phyloP scores from a whole-genome alignment of 2,329 filamentous ascomycete genomes.

The Sporothrix pallida region DNA sequence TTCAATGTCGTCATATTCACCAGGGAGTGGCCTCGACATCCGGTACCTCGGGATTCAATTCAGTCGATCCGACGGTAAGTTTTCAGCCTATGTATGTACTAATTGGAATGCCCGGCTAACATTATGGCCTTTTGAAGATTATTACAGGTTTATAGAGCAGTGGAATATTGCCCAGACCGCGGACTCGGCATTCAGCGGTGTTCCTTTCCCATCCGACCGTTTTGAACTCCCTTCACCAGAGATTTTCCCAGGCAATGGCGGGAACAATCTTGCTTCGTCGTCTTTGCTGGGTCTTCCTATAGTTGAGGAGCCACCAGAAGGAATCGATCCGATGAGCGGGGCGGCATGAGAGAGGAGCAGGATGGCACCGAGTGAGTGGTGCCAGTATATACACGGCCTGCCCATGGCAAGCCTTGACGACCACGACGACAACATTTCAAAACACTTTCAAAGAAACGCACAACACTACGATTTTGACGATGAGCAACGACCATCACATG shows the following conservation, averaged over 20 bases:
- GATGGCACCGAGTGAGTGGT: no score
- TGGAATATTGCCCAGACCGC: conserved; percentile 55
- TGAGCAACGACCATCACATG: conserved; percentile 28
- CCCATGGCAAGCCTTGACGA: neutral
- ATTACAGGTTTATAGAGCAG: conserved; percentile 53
- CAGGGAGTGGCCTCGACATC: conserved; percentile 48
- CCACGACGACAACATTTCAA: neutral
- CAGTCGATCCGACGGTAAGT: conserved; percentile 54
- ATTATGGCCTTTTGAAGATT: conserved; percentile 45
- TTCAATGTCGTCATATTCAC: conserved; percentile 35
- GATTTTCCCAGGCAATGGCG: conserved; percentile 45
- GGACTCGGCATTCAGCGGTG: conserved; percentile 54
- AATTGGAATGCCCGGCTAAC: neutral
- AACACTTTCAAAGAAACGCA: neutral
- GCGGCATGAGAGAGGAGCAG: neutral
- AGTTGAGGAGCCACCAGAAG: conserved; percentile 43
- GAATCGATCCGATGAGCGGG: conserved; percentile 12
- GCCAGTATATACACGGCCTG: no score
- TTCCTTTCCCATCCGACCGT: conserved; percentile 53
- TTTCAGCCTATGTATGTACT: neutral
- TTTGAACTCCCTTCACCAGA: conserved; percentile 56
- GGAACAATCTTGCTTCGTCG: conserved; percentile 36
- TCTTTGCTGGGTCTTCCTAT: conserved; percentile 41
- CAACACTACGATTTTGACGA: conserved; percentile 20
- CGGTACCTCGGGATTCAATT: conserved; percentile 59